phyloP scores from a whole-genome alignment of 208 protist genomes.

The Vickermania ingenoplastis region DNA sequence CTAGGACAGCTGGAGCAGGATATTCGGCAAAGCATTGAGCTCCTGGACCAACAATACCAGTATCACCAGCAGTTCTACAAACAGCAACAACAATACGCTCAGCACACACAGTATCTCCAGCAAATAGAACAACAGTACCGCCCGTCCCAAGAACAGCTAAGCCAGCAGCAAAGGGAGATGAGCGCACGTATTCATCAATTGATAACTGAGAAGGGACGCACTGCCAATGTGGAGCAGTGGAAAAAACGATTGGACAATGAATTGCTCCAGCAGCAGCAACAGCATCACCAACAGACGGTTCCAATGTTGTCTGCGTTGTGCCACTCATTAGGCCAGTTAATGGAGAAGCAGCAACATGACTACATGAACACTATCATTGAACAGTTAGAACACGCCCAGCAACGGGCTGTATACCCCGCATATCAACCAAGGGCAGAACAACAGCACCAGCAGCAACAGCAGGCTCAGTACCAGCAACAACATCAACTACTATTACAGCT shows the following conservation, averaged over 20 bases:
- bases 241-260: not conserved
- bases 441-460: not conserved
- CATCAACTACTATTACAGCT: not conserved
- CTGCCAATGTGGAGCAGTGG: conserved; percentile 1
- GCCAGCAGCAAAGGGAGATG: not conserved
- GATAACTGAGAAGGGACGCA: not conserved
- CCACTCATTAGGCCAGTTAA: conserved; percentile 1
- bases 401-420: not conserved
- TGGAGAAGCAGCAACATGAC: conserved; percentile 1
- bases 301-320: not conserved
- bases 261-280: not conserved
- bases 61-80: not conserved
- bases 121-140: not conserved
- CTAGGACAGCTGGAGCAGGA: not conserved
- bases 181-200: not conserved
- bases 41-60: not conserved
- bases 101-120: not conserved
- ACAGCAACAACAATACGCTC: not conserved
- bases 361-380: not conserved
- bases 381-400: not conserved
- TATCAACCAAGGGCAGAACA: not conserved
- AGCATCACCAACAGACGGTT: no score
- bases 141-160: not conserved
- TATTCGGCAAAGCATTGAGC: not conserved
- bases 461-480: not conserved